Percentiles rank a stretch among this genome's conserved stretches.
phyloP scores from a whole-genome alignment of 129 eudicot genomes.

The Pittosporum tobira region DNA sequence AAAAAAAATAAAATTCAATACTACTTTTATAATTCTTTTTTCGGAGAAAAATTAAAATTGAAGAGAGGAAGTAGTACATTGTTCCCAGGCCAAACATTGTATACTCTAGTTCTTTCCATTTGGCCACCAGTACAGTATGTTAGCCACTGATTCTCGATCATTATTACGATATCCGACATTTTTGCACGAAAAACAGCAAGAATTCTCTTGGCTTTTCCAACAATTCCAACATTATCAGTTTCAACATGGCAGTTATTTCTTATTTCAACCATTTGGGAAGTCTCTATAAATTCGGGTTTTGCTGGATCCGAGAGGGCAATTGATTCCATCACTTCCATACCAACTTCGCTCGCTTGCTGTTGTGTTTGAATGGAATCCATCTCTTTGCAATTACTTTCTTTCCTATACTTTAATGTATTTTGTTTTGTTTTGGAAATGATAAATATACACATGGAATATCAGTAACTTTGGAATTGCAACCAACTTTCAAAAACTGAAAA shows the following conservation, averaged over 20 bases:
- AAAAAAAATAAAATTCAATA: no score
- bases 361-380: background rate
- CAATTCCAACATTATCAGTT: background rate
- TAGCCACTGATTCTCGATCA: background rate
- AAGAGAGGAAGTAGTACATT: slow-evolving; percentile 2
- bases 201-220: background rate
- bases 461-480: background rate
- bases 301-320: background rate
- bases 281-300: background rate
- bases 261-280: background rate
- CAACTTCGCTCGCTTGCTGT: background rate
- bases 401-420: background rate
- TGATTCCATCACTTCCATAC: background rate
- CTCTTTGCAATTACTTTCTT: background rate
- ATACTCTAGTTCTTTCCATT: slow-evolving; percentile 9
- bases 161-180: background rate
- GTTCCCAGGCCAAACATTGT: slow-evolving; percentile 22
- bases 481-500: slow-evolving; percentile 10
- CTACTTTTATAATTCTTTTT: no score
- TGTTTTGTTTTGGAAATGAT: no score
- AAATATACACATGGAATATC: background rate
- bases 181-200: background rate
- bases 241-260: background rate
- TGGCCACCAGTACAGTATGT: background rate
- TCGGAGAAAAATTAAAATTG: no score